These are phyloP conservation scores for Puccinia brachypodii DNA, from an alignment of 1,284 basidiomycete genomes.

Conservation along the genomic window DNA sequence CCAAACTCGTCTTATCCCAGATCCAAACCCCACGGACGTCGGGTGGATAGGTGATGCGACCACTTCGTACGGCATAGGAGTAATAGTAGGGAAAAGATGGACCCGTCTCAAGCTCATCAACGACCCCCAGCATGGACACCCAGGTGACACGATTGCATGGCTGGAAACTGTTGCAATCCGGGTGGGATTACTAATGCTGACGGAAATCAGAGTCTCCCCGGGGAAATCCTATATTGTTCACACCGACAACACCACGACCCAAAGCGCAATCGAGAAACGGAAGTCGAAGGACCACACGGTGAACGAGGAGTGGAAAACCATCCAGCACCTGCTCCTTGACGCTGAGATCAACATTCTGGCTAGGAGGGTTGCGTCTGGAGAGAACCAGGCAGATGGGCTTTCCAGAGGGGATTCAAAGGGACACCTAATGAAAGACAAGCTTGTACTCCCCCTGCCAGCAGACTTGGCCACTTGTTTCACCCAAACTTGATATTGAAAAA, in stretches of 20 bases:
- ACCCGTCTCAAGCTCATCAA: background rate
- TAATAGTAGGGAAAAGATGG: background rate
- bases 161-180: background rate
- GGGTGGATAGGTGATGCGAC: background rate
- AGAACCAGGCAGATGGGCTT: background rate
- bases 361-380: background rate
- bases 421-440: background rate
- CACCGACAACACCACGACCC: background rate
- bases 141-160: background rate
- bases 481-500: too few species aligned
- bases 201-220: background rate
- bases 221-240: background rate
- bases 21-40: background rate
- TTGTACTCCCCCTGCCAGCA: background rate
- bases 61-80: background rate
- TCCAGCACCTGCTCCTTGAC: background rate
- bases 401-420: background rate
- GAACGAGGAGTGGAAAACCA: slow-evolving; percentile 8
- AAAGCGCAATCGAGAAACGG: background rate
- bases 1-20: background rate
- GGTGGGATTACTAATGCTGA: background rate
- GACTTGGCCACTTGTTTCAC: background rate
- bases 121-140: too few species aligned
- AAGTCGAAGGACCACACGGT: background rate
- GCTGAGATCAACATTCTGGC: background rate